Percentiles rank a stretch among this genome's conserved stretches.
Conservation (phyloP, 2,329 filamentous ascomycete genomes). For the Tricladium varicosporioides region DNA sequence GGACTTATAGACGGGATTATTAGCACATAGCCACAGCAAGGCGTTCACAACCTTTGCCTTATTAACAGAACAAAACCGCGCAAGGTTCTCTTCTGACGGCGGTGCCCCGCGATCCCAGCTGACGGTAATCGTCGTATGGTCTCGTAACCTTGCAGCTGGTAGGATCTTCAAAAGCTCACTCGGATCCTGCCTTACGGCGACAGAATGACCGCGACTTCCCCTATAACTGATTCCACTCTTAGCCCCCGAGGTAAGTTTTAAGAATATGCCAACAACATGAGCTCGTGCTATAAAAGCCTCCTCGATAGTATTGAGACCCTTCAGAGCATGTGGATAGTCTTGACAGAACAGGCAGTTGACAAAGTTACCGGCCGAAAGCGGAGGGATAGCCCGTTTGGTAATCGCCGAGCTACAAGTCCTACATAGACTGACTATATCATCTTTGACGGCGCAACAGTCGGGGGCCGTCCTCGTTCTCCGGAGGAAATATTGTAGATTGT, state of each 20-base stretch:
- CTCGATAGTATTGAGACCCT: constrained; percentile 12
- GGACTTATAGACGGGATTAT: constrained; percentile 14
- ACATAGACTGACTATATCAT: constrained; percentile 9
- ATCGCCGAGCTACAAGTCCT: constrained; percentile 9
- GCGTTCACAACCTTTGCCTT: constrained; percentile 10
- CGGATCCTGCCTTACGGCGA: constrained; percentile 10
- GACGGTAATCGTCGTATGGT: constrained; percentile 9
- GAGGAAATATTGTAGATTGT: constrained; percentile 7
- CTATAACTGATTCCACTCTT: constrained; percentile 7
- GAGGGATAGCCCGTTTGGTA: constrained; percentile 9
- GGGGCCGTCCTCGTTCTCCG: constrained; percentile 6
- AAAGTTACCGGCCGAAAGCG: constrained; percentile 11
- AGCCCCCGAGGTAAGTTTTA: constrained; percentile 11
- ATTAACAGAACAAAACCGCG: constrained; percentile 6
- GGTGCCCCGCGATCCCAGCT: constrained; percentile 3
- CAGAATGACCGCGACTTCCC: constrained; percentile 10
- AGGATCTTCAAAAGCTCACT: constrained; percentile 10
- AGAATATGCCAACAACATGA: constrained; percentile 9
- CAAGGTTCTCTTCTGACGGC: constrained; percentile 7
- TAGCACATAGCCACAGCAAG: constrained; percentile 14
- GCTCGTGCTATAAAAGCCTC: constrained; percentile 11
- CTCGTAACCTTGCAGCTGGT: constrained; percentile 5
- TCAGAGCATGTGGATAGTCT: constrained; percentile 10
- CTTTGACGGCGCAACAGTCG: constrained; percentile 12
- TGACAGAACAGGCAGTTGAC: constrained; percentile 12